These are phyloP conservation scores for Casuarina glauca DNA, from an alignment of 306 rosid species.

Conservation along the genomic window DNA sequence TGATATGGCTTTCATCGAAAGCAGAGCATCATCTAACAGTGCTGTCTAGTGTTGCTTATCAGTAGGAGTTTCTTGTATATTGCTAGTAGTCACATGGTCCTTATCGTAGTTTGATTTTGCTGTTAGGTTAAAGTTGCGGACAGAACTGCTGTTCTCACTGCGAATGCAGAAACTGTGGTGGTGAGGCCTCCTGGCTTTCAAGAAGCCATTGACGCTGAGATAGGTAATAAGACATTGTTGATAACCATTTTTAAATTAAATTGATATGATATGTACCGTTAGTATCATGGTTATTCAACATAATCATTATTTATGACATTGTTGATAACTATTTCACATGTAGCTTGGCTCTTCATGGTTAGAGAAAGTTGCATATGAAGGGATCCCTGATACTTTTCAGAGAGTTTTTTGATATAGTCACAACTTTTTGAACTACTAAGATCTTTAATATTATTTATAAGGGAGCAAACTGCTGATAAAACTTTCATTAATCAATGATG, in stretches of 20 bases:
- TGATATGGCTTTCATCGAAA: too few species aligned
- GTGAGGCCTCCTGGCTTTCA: constrained; percentile 76
- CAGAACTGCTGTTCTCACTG: constrained; percentile 66
- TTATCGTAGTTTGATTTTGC: background rate
- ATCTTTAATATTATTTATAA: background rate
- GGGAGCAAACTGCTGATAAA: constrained; percentile 6
- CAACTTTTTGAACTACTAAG: background rate
- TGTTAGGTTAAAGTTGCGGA: constrained; percentile 79
- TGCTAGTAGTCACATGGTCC: background rate
- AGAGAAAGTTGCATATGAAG: background rate
- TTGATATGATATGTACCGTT: background rate
- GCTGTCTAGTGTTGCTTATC: too few species aligned
- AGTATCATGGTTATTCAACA: background rate
- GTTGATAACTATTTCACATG: background rate
- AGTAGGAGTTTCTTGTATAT: too few species aligned
- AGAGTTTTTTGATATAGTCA: background rate
- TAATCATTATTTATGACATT: background rate
- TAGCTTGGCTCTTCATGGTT: background rate
- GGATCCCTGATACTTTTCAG: background rate
- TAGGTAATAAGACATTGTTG: constrained; percentile 41
- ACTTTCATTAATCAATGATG: constrained; percentile 30
- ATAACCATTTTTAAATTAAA: background rate
- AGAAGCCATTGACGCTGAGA: constrained; percentile 71
- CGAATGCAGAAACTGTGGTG: constrained; percentile 89
- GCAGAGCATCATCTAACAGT: too few species aligned